These are phyloP conservation scores for Barnettozyma vustinii DNA, from an alignment of 805 yeast species.

Conservation along the genomic window DNA sequence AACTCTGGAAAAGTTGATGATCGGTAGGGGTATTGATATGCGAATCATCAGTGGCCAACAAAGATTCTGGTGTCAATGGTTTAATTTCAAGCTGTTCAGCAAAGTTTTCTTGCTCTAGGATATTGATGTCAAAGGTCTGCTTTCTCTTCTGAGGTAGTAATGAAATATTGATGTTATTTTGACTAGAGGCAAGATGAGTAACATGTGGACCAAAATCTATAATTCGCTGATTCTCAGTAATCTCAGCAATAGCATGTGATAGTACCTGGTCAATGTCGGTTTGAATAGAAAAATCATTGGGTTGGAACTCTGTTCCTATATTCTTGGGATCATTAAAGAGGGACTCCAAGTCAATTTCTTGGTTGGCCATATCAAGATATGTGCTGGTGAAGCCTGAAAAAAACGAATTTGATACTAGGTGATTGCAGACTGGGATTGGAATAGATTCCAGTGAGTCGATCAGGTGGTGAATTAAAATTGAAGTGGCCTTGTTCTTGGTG, in stretches of 20 bases:
- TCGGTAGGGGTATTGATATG: slow-evolving; percentile 16
- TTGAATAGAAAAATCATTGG: slow-evolving; percentile 4
- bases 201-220: neutral
- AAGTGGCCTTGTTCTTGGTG: neutral
- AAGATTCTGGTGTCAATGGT: slow-evolving; percentile 33
- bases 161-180: neutral
- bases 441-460: neutral
- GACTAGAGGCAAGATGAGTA: neutral
- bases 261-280: slow-evolving; percentile 30
- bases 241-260: slow-evolving; percentile 13
- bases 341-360: slow-evolving; percentile 14
- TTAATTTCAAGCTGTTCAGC: slow-evolving; percentile 1
- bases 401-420: neutral
- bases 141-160: neutral
- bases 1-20: neutral
- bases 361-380: neutral
- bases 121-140: neutral
- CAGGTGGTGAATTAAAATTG: neutral
- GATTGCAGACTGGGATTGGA: neutral
- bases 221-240: slow-evolving; percentile 8
- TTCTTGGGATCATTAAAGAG: slow-evolving; percentile 9
- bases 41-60: slow-evolving; percentile 29
- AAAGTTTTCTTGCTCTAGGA: neutral
- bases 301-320: slow-evolving; percentile 5
- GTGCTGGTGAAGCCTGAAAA: neutral